Evolutionary conservation across 2,329 filamentous ascomycete species (phyloP).

Genomic region (Talaromyces albobiverticillius): DNA sequence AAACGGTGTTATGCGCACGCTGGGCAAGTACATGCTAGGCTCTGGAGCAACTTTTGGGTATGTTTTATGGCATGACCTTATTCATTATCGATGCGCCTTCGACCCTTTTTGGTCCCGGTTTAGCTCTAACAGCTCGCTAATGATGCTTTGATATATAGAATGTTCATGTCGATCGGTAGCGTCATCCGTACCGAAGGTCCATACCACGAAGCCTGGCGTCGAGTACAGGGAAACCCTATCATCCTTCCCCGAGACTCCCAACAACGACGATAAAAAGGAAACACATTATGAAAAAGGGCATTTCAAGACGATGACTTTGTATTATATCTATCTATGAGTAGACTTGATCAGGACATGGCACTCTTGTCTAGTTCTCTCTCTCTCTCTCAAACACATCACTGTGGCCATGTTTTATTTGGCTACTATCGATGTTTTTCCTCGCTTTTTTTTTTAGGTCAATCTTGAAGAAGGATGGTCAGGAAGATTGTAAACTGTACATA

Average conservation of each 20-base stretch:
- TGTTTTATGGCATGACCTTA: constrained; percentile 21
- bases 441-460: too few species aligned
- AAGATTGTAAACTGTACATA: neutral
- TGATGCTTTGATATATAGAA: constrained; percentile 45
- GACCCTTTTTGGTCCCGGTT: constrained; percentile 36
- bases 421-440: neutral
- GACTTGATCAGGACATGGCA: too few species aligned
- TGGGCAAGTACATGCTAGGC: constrained; percentile 95
- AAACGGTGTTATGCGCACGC: constrained; percentile 87
- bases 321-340: neutral
- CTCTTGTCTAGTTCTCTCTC: neutral
- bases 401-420: neutral
- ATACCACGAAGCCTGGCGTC: constrained; percentile 71
- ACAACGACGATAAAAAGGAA: constrained; percentile 30
- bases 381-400: neutral
- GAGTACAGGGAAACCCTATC: constrained; percentile 70
- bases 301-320: neutral
- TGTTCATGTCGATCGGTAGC: constrained; percentile 99
- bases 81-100: neutral
- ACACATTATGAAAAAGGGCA: neutral
- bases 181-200: constrained; percentile 91
- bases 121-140: constrained; percentile 8
- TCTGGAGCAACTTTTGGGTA: constrained; percentile 97
- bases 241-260: constrained; percentile 54
- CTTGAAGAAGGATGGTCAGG: neutral